These are phyloP conservation scores for Paraglomus occultum DNA, from an alignment of 192 early-diverging fungal species.

Conservation along the genomic window DNA sequence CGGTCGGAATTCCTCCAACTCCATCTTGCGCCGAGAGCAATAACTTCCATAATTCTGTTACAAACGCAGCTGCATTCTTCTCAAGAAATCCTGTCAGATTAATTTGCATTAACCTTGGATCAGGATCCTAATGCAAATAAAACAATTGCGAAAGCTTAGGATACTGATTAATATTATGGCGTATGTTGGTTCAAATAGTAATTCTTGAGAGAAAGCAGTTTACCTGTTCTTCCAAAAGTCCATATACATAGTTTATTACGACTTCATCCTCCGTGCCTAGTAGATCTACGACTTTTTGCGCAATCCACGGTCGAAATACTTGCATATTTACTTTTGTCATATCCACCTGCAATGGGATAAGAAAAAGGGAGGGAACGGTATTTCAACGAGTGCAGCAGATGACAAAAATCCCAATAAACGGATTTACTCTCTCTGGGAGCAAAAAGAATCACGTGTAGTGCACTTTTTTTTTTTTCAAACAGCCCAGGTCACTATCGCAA, in stretches of 20 bases:
- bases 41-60: slow-evolving; percentile 87
- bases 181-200: too few species aligned
- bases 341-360: slow-evolving; percentile 58
- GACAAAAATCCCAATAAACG: too few species aligned
- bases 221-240: slow-evolving; percentile 77
- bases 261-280: slow-evolving; percentile 96
- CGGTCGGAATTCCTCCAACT: slow-evolving; percentile 79
- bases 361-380: background rate
- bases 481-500: slow-evolving; percentile 13
- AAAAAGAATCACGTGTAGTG: background rate
- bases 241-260: slow-evolving; percentile 80
- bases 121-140: slow-evolving; percentile 51
- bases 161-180: background rate
- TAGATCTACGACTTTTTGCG: slow-evolving; percentile 62
- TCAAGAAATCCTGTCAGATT: slow-evolving; percentile 94
- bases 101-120: slow-evolving; percentile 91
- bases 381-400: background rate
- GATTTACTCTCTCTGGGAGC: background rate
- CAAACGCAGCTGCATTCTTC: slow-evolving; percentile 73
- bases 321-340: slow-evolving; percentile 86
- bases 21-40: slow-evolving; percentile 84
- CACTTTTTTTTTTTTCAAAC: slow-evolving; percentile 13
- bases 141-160: background rate
- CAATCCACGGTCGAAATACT: slow-evolving; percentile 89
- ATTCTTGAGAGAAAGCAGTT: slow-evolving; percentile 7